Conservation (phyloP, 148 eudicot genomes). For the Beta vulgaris region DNA sequence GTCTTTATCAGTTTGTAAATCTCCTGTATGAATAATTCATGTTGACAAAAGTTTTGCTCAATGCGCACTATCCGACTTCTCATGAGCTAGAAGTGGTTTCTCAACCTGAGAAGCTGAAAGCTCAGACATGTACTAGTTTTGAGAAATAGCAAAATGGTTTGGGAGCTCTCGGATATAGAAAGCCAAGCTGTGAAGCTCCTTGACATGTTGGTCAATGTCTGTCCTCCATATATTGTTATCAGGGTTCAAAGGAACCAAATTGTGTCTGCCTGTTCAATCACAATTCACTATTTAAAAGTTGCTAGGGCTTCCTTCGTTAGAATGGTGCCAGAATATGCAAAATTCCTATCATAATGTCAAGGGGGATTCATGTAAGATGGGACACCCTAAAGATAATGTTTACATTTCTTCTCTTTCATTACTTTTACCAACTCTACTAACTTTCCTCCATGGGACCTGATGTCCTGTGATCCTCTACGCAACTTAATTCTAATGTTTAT, state of each 20-base stretch:
- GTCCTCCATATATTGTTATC: neutral
- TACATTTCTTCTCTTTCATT: too few relatives aligned
- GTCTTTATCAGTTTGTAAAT: neutral
- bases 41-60: neutral
- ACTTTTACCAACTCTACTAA: too few relatives aligned
- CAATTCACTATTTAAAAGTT: neutral
- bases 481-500: too few relatives aligned
- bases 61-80: neutral
- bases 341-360: too few relatives aligned
- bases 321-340: too few relatives aligned
- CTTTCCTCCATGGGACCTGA: too few relatives aligned
- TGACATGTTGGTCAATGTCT: too few relatives aligned
- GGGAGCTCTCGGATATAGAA: neutral
- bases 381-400: too few relatives aligned
- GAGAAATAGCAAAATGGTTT: neutral
- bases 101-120: neutral
- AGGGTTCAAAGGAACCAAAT: neutral
- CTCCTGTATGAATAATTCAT: neutral
- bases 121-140: neutral
- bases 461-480: too few relatives aligned
- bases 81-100: neutral
- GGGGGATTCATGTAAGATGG: too few relatives aligned
- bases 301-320: neutral
- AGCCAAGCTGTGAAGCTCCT: neutral
- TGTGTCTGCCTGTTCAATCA: neutral